phyloP scores from a whole-genome alignment of 2,329 filamentous ascomycete species.

The Colletotrichum sp. region DNA sequence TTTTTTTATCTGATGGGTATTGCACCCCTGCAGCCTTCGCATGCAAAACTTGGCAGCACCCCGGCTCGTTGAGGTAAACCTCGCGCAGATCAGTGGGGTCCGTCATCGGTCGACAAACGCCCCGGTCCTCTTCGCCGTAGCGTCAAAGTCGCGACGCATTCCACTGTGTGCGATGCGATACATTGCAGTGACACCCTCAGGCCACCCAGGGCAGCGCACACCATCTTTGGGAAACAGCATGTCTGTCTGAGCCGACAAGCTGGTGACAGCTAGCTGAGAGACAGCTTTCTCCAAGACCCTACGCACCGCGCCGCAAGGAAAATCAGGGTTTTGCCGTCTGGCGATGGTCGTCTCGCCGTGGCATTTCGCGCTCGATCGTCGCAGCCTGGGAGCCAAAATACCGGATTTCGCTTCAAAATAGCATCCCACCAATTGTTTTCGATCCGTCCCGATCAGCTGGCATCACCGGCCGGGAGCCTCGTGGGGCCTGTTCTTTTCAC shows the following conservation, averaged over 20 bases:
- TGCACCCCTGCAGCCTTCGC: conserved; percentile 4
- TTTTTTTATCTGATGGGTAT: neutral
- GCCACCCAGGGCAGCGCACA: neutral
- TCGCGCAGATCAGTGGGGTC: conserved; percentile 16
- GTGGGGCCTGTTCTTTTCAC: neutral
- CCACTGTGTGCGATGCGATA: neutral
- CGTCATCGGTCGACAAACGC: conserved; percentile 8
- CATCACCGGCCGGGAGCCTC: neutral
- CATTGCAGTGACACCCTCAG: neutral
- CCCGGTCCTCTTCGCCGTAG: neutral
- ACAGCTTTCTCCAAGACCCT: conserved; percentile 4
- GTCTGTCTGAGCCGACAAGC: neutral
- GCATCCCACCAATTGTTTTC: conserved; percentile 1
- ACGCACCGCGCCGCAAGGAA: conserved; percentile 7
- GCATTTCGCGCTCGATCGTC: neutral
- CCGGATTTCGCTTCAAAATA: neutral
- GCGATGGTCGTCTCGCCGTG: neutral
- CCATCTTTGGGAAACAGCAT: neutral
- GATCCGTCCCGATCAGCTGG: conserved; percentile 11
- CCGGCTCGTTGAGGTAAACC: neutral
- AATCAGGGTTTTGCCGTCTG: conserved; percentile 14
- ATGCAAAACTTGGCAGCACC: conserved; percentile 19
- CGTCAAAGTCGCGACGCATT: neutral
- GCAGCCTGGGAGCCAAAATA: neutral
- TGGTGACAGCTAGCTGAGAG: neutral